phyloP scores from a whole-genome alignment of 2,329 filamentous ascomycete genomes.

The Aspergillus nomiae region DNA sequence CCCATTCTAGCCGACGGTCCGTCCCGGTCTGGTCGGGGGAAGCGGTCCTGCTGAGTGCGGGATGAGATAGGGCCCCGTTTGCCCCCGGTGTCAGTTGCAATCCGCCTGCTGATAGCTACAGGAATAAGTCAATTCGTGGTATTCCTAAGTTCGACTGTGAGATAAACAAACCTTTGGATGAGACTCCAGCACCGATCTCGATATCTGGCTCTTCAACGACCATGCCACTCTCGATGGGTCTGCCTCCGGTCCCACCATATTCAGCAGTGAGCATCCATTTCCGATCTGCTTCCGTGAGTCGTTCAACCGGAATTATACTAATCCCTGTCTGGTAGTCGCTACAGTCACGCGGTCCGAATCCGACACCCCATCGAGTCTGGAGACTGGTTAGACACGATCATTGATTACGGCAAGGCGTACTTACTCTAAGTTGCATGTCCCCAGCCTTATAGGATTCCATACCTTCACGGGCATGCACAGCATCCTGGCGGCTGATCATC shows the following conservation, averaged over 20 bases:
- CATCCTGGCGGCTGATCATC: constrained; percentile 89
- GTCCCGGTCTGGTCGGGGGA: constrained; percentile 38
- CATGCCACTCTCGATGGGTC: constrained; percentile 76
- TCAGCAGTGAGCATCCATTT: constrained; percentile 97
- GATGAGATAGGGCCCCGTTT: constrained; percentile 52
- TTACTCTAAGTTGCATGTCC: constrained; percentile 72
- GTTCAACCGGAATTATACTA: constrained; percentile 88
- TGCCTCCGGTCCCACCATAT: constrained; percentile 87
- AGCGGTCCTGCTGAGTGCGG: constrained; percentile 37
- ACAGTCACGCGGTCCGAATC: constrained; percentile 94
- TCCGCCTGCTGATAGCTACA: constrained; percentile 53
- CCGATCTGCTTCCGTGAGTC: constrained; percentile 91
- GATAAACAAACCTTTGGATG: constrained; percentile 71
- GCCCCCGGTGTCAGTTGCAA: constrained; percentile 53
- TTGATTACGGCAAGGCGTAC: constrained; percentile 27
- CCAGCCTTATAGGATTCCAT: constrained; percentile 79
- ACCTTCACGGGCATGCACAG: constrained; percentile 77
- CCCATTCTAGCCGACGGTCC: constrained; percentile 29
- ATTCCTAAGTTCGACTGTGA: neutral
- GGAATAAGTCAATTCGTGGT: constrained; percentile 13
- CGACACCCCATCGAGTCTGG: constrained; percentile 94
- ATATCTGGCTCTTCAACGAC: constrained; percentile 97
- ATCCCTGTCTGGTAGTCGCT: constrained; percentile 92
- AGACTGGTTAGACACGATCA: constrained; percentile 27
- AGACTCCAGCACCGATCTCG: constrained; percentile 95